These are phyloP conservation scores for Firmiana major DNA, from an alignment of 345 rosid species.

Conservation along the genomic window DNA sequence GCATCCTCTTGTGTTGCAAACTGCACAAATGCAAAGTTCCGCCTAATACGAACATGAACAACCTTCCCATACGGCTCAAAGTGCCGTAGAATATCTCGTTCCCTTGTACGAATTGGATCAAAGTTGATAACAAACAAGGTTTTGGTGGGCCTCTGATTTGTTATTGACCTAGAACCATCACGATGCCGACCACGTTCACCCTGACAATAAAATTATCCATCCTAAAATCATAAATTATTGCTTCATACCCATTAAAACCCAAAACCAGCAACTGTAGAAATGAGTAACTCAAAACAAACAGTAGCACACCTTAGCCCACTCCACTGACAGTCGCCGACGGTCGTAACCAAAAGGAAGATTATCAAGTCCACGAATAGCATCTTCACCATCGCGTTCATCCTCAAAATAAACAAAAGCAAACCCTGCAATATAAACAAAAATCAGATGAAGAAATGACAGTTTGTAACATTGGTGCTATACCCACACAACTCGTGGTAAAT, in stretches of 20 bases:
- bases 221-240: background rate
- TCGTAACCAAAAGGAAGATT: slow-evolving; percentile 70
- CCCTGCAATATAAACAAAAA: slow-evolving; percentile 44
- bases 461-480: slow-evolving; percentile 13
- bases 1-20: slow-evolving; percentile 83
- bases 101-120: slow-evolving; percentile 69
- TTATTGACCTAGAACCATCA: slow-evolving; percentile 49
- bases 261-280: background rate
- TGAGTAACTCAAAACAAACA: background rate
- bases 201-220: slow-evolving; percentile 24
- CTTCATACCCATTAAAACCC: background rate
- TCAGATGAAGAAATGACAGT: slow-evolving; percentile 14
- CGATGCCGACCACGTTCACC: slow-evolving; percentile 72
- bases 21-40: slow-evolving; percentile 83
- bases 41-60: slow-evolving; percentile 59
- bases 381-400: slow-evolving; percentile 84
- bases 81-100: slow-evolving; percentile 67
- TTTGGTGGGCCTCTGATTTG: slow-evolving; percentile 75
- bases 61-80: slow-evolving; percentile 80
- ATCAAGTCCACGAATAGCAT: slow-evolving; percentile 72
- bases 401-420: slow-evolving; percentile 89
- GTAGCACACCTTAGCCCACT: slow-evolving; percentile 74
- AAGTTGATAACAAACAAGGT: slow-evolving; percentile 85
- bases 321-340: slow-evolving; percentile 63
- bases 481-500: slow-evolving; percentile 24